phyloP scores from a whole-genome alignment of 805 yeast genomes.

The Metschnikowia continentalis region DNA sequence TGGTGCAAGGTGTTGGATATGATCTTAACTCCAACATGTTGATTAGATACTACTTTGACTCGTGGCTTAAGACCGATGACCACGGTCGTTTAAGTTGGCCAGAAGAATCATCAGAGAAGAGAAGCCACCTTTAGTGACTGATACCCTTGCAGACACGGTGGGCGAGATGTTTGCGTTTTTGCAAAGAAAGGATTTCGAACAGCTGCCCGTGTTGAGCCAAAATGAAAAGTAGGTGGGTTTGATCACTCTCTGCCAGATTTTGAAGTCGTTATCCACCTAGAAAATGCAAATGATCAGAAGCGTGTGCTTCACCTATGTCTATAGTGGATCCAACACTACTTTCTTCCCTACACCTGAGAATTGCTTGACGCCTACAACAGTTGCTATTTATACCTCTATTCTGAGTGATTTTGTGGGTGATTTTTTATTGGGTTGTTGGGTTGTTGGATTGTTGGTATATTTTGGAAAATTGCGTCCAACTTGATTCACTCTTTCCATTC shows the following conservation, averaged over 20 bases:
- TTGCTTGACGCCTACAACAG: no score
- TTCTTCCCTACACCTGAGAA: no score
- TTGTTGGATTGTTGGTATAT: no score
- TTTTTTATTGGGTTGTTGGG: no score
- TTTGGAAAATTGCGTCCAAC: no score
- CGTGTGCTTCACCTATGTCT: constrained; percentile 58
- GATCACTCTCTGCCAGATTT: constrained; percentile 68
- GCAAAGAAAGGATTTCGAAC: constrained; percentile 76
- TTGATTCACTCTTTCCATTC: no score
- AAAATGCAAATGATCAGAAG: constrained; percentile 48
- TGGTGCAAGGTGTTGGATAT: constrained; percentile 89
- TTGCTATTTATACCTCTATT: no score
- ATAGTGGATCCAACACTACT: no score
- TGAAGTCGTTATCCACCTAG: constrained; percentile 63
- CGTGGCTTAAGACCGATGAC: constrained; percentile 85
- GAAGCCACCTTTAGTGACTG: constrained; percentile 77
- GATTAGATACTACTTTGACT: constrained; percentile 59
- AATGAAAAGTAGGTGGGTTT: constrained; percentile 67
- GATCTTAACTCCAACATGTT: constrained; percentile 83
- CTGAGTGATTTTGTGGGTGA: no score
- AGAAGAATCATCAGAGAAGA: constrained; percentile 79
- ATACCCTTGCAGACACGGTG: constrained; percentile 54
- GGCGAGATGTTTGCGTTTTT: constrained; percentile 63
- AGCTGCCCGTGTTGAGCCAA: constrained; percentile 66
- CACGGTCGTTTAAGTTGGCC: constrained; percentile 74